Evolutionary conservation across 176 grass and related monocot genomes (phyloP).

Genomic region (Saccharum spontaneum): DNA sequence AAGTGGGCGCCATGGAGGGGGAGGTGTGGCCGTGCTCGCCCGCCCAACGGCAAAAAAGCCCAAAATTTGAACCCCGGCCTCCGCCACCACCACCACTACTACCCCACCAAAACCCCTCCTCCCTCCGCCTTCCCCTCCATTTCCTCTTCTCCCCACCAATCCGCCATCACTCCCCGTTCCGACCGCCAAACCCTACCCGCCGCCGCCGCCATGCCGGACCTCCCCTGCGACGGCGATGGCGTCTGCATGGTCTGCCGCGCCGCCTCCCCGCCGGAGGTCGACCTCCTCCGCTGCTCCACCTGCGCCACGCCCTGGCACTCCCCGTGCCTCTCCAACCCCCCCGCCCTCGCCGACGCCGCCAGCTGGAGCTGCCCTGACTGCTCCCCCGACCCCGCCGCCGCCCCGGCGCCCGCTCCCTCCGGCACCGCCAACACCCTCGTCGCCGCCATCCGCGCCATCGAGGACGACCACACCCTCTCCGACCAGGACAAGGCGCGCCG

Average conservation of each 20-base stretch:
- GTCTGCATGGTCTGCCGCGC: conserved; percentile 77
- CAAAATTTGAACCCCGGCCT: conserved; percentile 63
- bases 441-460: conserved; percentile 68
- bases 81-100: neutral
- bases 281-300: conserved; percentile 61
- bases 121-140: neutral
- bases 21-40: too few species aligned
- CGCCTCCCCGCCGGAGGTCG: conserved; percentile 43
- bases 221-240: conserved; percentile 91
- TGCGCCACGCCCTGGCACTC: conserved; percentile 90
- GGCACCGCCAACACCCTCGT: conserved; percentile 40
- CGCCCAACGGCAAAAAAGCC: neutral
- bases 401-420: neutral
- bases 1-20: neutral
- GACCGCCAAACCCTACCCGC: conserved; percentile 32
- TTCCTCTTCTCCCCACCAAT: neutral
- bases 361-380: conserved; percentile 89
- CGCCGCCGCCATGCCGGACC: conserved; percentile 51
- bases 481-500: conserved; percentile 70
- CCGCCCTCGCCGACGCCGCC: conserved; percentile 56
- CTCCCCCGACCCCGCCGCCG: conserved; percentile 4
- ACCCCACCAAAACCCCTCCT: neutral
- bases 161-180: neutral
- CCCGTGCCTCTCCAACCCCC: conserved; percentile 65
- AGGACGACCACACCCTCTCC: conserved; percentile 55